Evolutionary conservation across 768 basidiomycete species (phyloP), one percentile per base, ranked within the genome.

Genomic region (Kwoniella bestiolae): DNA sequence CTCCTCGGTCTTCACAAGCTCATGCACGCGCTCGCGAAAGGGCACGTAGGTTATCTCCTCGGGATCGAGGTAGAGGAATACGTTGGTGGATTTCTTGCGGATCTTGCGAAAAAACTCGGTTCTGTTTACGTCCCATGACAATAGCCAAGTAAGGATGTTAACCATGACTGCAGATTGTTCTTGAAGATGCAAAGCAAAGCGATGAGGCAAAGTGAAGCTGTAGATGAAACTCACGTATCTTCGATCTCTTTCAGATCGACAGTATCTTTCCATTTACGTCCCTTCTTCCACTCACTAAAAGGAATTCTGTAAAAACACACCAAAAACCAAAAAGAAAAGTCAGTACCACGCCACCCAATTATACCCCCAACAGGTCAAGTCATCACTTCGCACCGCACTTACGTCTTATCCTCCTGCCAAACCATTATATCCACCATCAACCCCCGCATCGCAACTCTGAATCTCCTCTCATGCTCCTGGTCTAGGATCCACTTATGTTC

Each of bases 371-470:
- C n/a, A n/a, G n/a, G n/a, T n/a, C n/a, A n/a, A n/a, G n/a, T n/a
- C n/a, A n/a, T n/a, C n/a, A n/a, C 14, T 14, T 41, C 12, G 12
- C 12, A 41, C 38, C 12, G 3, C 38, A 65, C 64, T 52, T 58
- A 65, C 64, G 64, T 59, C 34, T 65, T 59, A 1, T 31, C n/a
- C 25, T 21, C 23, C 50, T 65, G 64, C 47, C 47, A 65, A n/a
- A 9, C 25, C 41, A 65, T 46, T 7, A 59, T 44, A 6, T 49
- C 35, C 38, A 34, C 38, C 56, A 65, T 58, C 29, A 51, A 26
- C 18, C 9, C 28, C 8, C n/a, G 16, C 64, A 65, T 65, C 5
- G 23, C 47, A 1, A 41, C 5, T 21, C 64, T 51, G 38, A 65
- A 65, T 29, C 64, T 31, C n/a, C 57, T 29, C 26, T 65, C 64